Evolutionary conservation across 148 eudicot genomes (phyloP), one percentile per base, ranked within the genome.

Genomic region (Cornus controversa): DNA sequence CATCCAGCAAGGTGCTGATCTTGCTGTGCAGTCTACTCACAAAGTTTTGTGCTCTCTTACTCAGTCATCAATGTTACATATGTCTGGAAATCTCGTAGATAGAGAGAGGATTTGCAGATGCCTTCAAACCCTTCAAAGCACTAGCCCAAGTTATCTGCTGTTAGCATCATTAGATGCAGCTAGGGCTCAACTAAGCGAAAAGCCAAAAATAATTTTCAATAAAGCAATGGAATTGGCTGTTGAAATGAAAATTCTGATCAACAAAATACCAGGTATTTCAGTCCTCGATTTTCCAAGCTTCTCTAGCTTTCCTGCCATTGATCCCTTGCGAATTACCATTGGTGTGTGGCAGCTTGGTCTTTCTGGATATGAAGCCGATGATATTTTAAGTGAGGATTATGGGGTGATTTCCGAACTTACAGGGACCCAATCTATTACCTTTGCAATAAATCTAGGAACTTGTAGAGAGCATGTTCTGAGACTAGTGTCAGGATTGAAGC

Each of bases 1-100:
- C 54, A 90, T 93, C 54, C 73, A 79, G 36, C 96, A 93, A 86
- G 95, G 93, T 8, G 97, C 91, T 62, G 94, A 92, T 83, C 71
- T 92, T 26, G 83, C 79, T n/a, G 86, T 90, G 16, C 97, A 93
- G 78, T 93, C 97, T 22, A 93, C 98, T 70, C 98, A 93, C 84
- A 93, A 93, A 76, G 96, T 93, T 4, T 73, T 93, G 64, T 86
- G 88, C 81, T 93, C 98, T 65, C 87, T 93, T 29, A 87, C 92
- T 66, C 98, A 93, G 73, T 88, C 98, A 24, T 91, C 98, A 8
- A 93, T 93, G 98, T 74, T 93, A 67, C 97, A 92, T 70, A 50
- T 77, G 64, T 82, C 91, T 2, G 91, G 93, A 23, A 75, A 81
- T 36, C 76, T 85, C 22, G 81, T 90, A 1, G 87, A 86, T 22